Percentiles rank a stretch among this genome's conserved stretches.
These are phyloP conservation scores for Chaetomium sp. DNA, from an alignment of 2,329 filamentous ascomycete species.

Conservation along the genomic window DNA sequence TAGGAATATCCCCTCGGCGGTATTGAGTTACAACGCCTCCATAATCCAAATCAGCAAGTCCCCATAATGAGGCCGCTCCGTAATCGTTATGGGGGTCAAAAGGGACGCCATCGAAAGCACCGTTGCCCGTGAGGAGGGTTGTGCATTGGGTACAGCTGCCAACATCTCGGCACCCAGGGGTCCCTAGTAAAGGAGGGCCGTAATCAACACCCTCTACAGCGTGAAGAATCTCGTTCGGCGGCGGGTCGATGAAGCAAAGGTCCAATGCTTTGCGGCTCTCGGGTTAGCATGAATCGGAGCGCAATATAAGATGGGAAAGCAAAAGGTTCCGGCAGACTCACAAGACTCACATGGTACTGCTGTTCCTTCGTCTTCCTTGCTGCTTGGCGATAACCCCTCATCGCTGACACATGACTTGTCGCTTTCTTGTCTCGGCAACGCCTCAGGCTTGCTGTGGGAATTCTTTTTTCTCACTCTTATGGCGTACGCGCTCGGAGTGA, in stretches of 20 bases:
- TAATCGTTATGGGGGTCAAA: neutral
- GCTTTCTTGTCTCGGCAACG: neutral
- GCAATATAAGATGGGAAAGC: neutral
- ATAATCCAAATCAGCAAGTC: neutral
- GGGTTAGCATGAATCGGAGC: neutral
- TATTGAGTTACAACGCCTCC: neutral
- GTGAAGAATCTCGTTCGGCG: too few relatives aligned
- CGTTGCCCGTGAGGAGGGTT: neutral
- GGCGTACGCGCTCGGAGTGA: conserved; percentile 1
- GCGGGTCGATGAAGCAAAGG: neutral
- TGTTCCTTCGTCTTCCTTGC: neutral
- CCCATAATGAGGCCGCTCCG: neutral
- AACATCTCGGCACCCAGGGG: neutral
- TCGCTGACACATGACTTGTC: neutral
- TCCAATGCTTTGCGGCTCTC: neutral
- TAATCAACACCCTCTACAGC: neutral
- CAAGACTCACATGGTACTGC: neutral
- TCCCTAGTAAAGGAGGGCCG: too few relatives aligned
- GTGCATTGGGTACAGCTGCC: neutral
- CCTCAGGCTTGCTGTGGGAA: neutral
- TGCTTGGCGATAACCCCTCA: neutral
- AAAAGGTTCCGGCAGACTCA: neutral
- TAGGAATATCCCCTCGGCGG: neutral
- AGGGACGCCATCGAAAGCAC: too few relatives aligned
- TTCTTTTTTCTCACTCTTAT: neutral